These are phyloP conservation scores for Alternaria triticimaculans DNA, from an alignment of 2,329 filamentous ascomycete species.

Conservation along the genomic window DNA sequence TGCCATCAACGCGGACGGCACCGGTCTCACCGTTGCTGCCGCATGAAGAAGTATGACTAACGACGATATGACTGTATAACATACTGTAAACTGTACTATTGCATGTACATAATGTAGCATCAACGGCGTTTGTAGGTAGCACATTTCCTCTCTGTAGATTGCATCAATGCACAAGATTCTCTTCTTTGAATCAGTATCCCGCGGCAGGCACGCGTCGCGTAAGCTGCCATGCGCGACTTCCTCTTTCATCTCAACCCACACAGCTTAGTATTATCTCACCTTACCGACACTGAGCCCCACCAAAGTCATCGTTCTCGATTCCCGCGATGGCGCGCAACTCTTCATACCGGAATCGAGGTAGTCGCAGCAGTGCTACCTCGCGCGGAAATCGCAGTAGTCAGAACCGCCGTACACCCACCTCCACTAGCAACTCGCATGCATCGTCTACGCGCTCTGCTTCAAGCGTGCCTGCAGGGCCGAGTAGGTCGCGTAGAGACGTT, in stretches of 20 bases:
- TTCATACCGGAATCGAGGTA: slow-evolving; percentile 14
- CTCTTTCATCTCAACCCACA: slow-evolving; percentile 2
- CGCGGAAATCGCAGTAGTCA: slow-evolving; percentile 13
- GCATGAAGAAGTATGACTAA: slow-evolving; percentile 19
- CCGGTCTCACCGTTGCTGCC: slow-evolving; percentile 34
- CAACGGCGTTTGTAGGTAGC: slow-evolving; percentile 14
- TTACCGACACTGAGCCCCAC: not conserved
- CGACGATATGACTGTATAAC: slow-evolving; percentile 33
- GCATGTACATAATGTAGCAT: slow-evolving; percentile 23
- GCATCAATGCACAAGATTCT: slow-evolving; percentile 9
- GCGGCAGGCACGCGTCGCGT: slow-evolving; percentile 23
- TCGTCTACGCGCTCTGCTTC: slow-evolving; percentile 19
- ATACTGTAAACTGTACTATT: slow-evolving; percentile 4
- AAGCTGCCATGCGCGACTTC: slow-evolving; percentile 21
- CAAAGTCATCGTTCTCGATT: not conserved
- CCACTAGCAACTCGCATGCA: slow-evolving; percentile 8
- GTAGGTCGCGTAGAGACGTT: not conserved
- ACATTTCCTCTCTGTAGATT: slow-evolving; percentile 10
- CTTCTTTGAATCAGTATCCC: slow-evolving; percentile 2
- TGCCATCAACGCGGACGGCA: slow-evolving; percentile 63
- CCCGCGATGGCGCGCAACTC: slow-evolving; percentile 19
- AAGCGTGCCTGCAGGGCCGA: slow-evolving; percentile 1
- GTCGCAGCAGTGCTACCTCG: slow-evolving; percentile 15
- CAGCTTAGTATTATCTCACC: not conserved
- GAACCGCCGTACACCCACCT: slow-evolving; percentile 7